Evolutionary conservation across 257 asterid genomes (phyloP), one percentile per base, ranked within the genome.

Genomic region (Buddleja alternifolia): DNA sequence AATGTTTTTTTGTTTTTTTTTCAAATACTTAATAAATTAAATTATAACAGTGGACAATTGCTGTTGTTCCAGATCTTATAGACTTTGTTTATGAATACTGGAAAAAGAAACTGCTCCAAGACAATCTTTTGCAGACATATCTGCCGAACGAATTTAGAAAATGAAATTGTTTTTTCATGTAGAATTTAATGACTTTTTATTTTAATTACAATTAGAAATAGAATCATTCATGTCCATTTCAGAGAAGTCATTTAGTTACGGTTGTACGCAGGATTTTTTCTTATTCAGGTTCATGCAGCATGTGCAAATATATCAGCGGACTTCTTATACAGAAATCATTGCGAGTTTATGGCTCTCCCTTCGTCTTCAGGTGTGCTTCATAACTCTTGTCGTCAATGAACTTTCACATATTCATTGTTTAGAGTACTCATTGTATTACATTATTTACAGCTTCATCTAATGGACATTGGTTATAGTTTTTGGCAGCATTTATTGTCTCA

Each of bases 301-400:
- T 36, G 64, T 90, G 32, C 79, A 63, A 29, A 73, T 84, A 61
- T 93, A 93, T 80, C 99, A 90, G 79, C 85, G 81, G 63, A 90
- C 97, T 67, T 90, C 97, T 51, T 90, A 82, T 82, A 88, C 99
- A 73, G 99, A 93, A 82, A 79, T 83, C 74, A 73, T 83, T 51
- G 99, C 99, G 42, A 90, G 99, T 76, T 80, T 90, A 63, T 93
- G 98, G 98, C 98, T 93, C 66, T 93, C 98, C 61, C 88, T 90
- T 77, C 98, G 96, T 60, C 97, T 93, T 88, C 97, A 93, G 94
- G 98, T 90, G 78, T 36, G 32, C 63, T 16, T 40, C 48, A 23
- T 45, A 37, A 15, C 55, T 69, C 32, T 29, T 69, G 47, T 58
- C 37, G 10, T 36, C 17, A 19, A 20, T 36, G 32, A 57, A 24